Base-by-base conservation (phyloP, 164 flowering plant genomes). In the Kingdonia uniflora region DNA sequence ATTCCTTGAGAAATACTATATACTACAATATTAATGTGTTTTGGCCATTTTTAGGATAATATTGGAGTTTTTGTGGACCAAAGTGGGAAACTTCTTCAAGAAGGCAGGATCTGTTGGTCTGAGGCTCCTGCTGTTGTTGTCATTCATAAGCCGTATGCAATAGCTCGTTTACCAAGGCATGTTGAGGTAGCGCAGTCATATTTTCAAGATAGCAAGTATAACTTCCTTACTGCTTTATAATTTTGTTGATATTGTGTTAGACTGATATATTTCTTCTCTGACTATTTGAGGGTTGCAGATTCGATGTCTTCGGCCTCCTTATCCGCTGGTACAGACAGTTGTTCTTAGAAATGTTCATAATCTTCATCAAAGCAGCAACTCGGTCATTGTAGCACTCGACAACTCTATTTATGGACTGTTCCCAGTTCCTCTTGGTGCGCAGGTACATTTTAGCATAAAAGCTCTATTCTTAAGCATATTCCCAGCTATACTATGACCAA, bases 341-440 rank as follows among this genome's bases (percentile, higher is more conserved):
- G 92, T 74, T 57, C 87, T 94, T 42, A 84, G 88, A 19, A 84
- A 83, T 71, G 82, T 71, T 51, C 79, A 79, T 42, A 80, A 56
- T 67, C 74, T 94, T 60, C 47, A 64, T 20, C 75, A 74, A 57
- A 80, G 85, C 57, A 72, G 68, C 58, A 64, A 72, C 71, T 62
- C 76, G 49, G 70, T 85, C 16, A 57, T 94, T 70, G 84, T 85
- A 62, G 76, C 82, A 41, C 59, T 76, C 19, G 88, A 85, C 41
- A 81, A 80, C 62, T 89, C 95, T 64, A 69, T 87, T 54, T 71
- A 74, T 73, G 97, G 81, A 14, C 73, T 89, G 37, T 79, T 94
- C 51, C 90, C 99, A 42, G 97, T 94, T 64, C 95, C 99, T 54
- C 71, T 94, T 64, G 97, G 99, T 56, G 97, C 95, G n/a, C 97